Evolutionary conservation across 2,329 filamentous ascomycete species (phyloP).

Genomic region (Colletotrichum musae): DNA sequence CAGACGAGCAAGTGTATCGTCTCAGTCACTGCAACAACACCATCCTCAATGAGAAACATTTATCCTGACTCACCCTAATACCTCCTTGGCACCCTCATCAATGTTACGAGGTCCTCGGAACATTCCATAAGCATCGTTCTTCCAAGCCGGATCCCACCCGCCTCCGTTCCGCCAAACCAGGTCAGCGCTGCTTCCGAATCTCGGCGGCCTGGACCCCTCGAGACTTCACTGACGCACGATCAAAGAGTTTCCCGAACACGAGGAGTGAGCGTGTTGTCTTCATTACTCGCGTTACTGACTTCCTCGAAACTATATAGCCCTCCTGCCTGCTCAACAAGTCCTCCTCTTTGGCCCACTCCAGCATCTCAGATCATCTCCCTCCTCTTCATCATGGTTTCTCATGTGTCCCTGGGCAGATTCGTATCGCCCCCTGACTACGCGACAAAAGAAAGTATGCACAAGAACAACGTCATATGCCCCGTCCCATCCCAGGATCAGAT

Average conservation of each 20-base stretch:
- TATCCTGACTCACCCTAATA: no score
- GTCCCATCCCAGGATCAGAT: not conserved
- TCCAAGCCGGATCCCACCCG: not conserved
- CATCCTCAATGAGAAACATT: no score
- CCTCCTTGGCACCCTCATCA: no score
- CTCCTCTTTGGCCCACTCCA: not conserved
- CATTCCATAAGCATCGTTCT: no score
- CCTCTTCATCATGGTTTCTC: not conserved
- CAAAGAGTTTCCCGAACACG: not conserved
- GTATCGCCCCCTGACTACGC: not conserved
- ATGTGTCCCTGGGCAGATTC: no score
- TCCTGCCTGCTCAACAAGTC: not conserved
- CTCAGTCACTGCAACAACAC: no score
- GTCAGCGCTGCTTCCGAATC: not conserved
- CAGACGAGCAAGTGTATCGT: no score
- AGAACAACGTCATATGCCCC: not conserved
- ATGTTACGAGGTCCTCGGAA: no score
- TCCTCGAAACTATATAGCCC: conserved; percentile 9
- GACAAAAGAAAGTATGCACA: conserved; percentile 20
- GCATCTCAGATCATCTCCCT: not conserved
- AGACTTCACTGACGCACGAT: not conserved
- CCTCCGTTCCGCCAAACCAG: not conserved
- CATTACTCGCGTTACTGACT: conserved; percentile 12
- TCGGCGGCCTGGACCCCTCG: no score
- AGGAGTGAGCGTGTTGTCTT: conserved; percentile 10